phyloP scores from a whole-genome alignment of 2,329 filamentous ascomycete species.

The Xylaria sp. region DNA sequence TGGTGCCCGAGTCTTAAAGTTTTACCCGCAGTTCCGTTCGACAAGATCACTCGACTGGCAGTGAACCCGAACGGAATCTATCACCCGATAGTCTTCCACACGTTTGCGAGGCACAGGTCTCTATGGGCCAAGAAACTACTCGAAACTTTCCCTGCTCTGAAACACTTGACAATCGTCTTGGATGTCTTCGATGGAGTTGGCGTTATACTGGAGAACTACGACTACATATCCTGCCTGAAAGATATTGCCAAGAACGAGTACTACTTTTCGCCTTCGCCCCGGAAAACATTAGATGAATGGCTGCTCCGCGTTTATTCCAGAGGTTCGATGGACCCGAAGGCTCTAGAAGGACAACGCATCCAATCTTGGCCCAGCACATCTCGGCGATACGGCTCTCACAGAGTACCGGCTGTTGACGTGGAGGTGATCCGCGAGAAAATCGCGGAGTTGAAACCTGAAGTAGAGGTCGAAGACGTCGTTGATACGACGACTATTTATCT shows the following conservation, averaged over 20 bases:
- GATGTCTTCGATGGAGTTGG: too few relatives aligned
- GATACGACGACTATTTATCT: not conserved
- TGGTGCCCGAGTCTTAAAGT: not conserved
- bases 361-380: too few relatives aligned
- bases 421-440: not conserved
- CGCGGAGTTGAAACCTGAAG: not conserved
- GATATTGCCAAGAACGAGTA: not conserved
- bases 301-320: too few relatives aligned
- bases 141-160: not conserved
- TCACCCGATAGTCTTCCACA: too few relatives aligned
- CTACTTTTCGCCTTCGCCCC: too few relatives aligned
- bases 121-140: not conserved
- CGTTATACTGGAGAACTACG: too few relatives aligned
- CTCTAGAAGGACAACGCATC: too few relatives aligned
- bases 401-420: not conserved
- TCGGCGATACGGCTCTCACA: too few relatives aligned
- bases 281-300: too few relatives aligned
- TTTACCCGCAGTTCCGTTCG: not conserved
- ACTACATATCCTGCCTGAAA: not conserved
- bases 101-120: not conserved
- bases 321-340: too few relatives aligned
- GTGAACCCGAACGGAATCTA: not conserved
- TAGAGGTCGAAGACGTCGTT: not conserved
- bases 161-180: too few relatives aligned
- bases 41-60: not conserved